Percentiles rank a stretch among this genome's conserved stretches.
These are phyloP conservation scores for Metarhizium brunneum DNA, from an alignment of 2,329 filamentous ascomycete genomes.

Conservation along the genomic window DNA sequence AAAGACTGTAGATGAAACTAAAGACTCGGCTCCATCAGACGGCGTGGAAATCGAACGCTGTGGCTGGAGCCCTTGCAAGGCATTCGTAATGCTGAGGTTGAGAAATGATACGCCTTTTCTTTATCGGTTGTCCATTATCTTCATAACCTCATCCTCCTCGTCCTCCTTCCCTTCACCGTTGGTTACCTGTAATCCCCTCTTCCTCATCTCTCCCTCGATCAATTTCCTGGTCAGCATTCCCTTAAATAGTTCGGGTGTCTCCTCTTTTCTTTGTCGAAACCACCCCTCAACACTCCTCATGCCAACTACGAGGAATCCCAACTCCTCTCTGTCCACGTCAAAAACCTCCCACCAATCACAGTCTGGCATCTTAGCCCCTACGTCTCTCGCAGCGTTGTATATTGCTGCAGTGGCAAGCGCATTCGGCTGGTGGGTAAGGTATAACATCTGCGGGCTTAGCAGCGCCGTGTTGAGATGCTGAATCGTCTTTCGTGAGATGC, in stretches of 20 bases:
- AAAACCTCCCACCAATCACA: conserved; percentile 97
- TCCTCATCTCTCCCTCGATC: conserved; percentile 51
- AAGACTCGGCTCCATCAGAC: too few relatives aligned
- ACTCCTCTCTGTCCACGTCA: conserved; percentile 86
- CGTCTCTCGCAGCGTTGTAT: conserved; percentile 77
- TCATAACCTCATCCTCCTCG: conserved; percentile 36
- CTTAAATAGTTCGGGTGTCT: conserved; percentile 36
- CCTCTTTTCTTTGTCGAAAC: conserved; percentile 48
- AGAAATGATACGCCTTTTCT: too few relatives aligned
- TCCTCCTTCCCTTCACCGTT: conserved; percentile 23
- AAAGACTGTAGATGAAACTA: too few relatives aligned
- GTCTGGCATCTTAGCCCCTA: conserved; percentile 68
- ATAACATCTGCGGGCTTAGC: conserved; percentile 79
- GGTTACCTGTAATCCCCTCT: conserved; percentile 31
- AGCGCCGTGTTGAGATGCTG: conserved; percentile 80
- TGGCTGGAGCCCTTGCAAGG: too few relatives aligned
- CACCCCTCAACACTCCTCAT: conserved; percentile 72
- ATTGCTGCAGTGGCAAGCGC: conserved; percentile 80
- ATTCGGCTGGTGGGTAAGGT: conserved; percentile 84
- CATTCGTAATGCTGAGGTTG: too few relatives aligned
- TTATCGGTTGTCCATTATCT: conserved; percentile 24
- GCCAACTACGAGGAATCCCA: conserved; percentile 84
- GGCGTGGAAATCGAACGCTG: too few relatives aligned
- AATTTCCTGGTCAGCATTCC: conserved; percentile 49
- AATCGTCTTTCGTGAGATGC: conserved; percentile 56